These are phyloP conservation scores for Deinandra increscens DNA, from an alignment of 129 eudicot species.

Conservation along the genomic window DNA sequence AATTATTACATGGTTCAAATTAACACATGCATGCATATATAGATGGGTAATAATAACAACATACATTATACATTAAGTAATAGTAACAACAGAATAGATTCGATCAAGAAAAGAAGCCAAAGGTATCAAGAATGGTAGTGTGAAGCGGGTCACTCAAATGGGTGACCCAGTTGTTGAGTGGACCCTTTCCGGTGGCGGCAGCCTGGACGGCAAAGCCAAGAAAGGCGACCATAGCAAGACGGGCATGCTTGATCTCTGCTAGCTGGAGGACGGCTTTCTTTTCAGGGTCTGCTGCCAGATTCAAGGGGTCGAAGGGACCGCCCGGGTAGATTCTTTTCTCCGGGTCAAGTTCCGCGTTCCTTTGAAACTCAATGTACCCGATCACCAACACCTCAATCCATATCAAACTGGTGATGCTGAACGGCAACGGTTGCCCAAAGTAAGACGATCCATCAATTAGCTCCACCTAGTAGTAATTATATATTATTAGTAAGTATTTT, in stretches of 20 bases:
- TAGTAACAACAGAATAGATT: too few relatives aligned
- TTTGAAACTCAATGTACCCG: conserved; percentile 92
- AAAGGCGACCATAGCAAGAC: conserved; percentile 94
- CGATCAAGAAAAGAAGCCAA: conserved; percentile 64
- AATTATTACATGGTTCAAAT: too few relatives aligned
- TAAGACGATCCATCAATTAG: conserved; percentile 88
- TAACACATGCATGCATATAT: too few relatives aligned
- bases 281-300: conserved; percentile 86
- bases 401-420: conserved; percentile 75
- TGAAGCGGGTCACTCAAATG: conserved; percentile 97
- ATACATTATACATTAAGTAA: too few relatives aligned
- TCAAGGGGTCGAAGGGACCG: conserved; percentile 74
- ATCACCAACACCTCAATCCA: conserved; percentile 81
- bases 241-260: conserved; percentile 96
- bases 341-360: conserved; percentile 88
- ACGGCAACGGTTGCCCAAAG: conserved; percentile 93
- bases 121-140: conserved; percentile 90
- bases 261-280: conserved; percentile 77
- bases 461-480: too few relatives aligned
- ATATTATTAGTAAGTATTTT: too few relatives aligned
- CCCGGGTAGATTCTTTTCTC: conserved; percentile 95
- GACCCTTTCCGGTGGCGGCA: conserved; percentile 94
- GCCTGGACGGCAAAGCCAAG: conserved; percentile 98
- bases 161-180: conserved; percentile 98
- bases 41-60: too few relatives aligned